These are phyloP conservation scores for Fusarium devonianum DNA, from an alignment of 2,329 filamentous ascomycete genomes.

Conservation along the genomic window DNA sequence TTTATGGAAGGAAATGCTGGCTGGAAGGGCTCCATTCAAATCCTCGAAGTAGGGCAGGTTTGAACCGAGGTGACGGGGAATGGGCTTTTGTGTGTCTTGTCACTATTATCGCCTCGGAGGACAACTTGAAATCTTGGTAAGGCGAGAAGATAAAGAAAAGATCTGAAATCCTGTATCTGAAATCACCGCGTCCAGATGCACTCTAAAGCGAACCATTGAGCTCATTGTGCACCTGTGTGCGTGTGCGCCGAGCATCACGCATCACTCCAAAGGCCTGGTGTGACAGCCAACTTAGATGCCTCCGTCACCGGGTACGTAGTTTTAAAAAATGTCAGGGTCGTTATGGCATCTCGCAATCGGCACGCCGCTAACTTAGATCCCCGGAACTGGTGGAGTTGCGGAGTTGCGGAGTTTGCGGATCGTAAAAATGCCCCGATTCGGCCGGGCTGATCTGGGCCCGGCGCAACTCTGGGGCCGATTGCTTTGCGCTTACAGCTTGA, in stretches of 20 bases:
- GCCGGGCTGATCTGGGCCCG: conserved; percentile 2
- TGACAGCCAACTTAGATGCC: too few species aligned
- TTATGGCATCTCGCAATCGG: conserved; percentile 4
- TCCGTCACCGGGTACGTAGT: conserved; percentile 18
- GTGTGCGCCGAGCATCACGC: too few species aligned
- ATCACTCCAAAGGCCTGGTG: too few species aligned
- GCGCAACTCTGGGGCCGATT: conserved; percentile 31
- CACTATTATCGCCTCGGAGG: neutral
- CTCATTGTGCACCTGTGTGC: too few species aligned
- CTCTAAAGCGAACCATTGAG: too few species aligned
- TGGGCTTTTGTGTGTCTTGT: neutral
- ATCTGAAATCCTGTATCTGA: neutral
- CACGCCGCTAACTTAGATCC: neutral
- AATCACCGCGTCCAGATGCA: too few species aligned
- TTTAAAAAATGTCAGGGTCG: conserved; percentile 4
- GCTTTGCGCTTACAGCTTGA: conserved; percentile 21
- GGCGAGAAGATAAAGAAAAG: conserved; percentile 17
- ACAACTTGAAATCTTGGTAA: neutral
- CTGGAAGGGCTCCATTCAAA: conserved; percentile 11
- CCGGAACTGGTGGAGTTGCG: conserved; percentile 38
- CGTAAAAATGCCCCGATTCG: conserved; percentile 19
- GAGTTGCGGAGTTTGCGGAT: conserved; percentile 42
- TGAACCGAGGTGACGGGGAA: conserved; percentile 1
- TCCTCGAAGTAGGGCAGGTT: conserved; percentile 8
- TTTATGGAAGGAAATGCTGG: conserved; percentile 33